A percentile compares a stretch with the other conserved stretches of the same genome.
Conservation (phyloP, 345 rosid species). For the Salix dunnii region DNA sequence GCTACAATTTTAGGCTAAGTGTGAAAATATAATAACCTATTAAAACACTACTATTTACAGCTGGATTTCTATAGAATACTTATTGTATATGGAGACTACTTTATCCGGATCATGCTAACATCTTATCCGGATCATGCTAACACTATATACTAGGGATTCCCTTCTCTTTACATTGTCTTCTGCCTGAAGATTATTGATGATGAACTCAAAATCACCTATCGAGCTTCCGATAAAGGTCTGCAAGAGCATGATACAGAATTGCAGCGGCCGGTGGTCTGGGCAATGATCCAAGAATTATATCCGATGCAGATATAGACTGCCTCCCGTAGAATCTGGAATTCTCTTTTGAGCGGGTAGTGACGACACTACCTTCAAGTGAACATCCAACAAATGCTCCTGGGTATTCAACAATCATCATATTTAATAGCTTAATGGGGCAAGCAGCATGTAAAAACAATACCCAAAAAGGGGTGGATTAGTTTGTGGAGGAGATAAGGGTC, state of each 20-base stretch:
- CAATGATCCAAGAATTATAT: slow-evolving; percentile 76
- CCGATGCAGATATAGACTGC: slow-evolving; percentile 65
- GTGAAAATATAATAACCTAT: too few relatives aligned
- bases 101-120: too few relatives aligned
- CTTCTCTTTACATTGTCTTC: not conserved
- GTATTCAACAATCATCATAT: not conserved
- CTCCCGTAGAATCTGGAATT: slow-evolving; percentile 83
- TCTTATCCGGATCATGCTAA: too few relatives aligned
- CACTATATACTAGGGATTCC: not conserved
- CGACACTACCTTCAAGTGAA: slow-evolving; percentile 81
- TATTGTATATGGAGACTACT: too few relatives aligned
- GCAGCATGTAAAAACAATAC: not conserved
- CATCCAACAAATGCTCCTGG: slow-evolving; percentile 94
- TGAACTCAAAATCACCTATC: slow-evolving; percentile 32
- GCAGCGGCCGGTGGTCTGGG: slow-evolving; percentile 88
- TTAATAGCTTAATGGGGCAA: not conserved
- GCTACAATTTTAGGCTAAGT: too few relatives aligned
- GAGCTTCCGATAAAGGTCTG: slow-evolving; percentile 60
- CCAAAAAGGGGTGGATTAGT: not conserved
- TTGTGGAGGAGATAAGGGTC: not conserved
- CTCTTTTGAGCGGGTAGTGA: slow-evolving; percentile 65
- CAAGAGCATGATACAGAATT: slow-evolving; percentile 68
- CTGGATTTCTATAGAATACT: too few relatives aligned
- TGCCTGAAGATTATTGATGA: not conserved
- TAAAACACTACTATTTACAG: too few relatives aligned